Evolutionary conservation across 139 green algal genomes (phyloP).

Genomic region (Desmodesmus armatus): DNA sequence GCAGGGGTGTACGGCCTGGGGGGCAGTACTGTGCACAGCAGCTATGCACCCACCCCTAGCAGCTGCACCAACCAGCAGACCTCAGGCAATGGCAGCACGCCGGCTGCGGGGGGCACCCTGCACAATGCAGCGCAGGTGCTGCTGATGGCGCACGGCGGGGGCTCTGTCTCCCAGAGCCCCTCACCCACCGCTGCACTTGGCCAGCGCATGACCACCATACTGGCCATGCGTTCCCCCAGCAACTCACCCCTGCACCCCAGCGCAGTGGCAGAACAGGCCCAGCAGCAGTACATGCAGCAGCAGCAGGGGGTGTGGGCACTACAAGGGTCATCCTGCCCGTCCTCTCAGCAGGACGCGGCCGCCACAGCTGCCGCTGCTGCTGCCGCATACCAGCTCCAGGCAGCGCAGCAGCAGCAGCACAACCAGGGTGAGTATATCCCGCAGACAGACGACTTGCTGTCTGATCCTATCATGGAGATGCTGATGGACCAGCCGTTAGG

Average conservation of each 20-base stretch:
- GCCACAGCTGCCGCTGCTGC: not conserved
- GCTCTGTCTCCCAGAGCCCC: not conserved
- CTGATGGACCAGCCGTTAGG: slow-evolving; percentile 26
- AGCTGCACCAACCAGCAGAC: not conserved
- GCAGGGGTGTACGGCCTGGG: not conserved
- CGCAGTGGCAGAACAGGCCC: not conserved
- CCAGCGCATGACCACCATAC: not conserved
- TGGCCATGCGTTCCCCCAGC: slow-evolving; percentile 22
- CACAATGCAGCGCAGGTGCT: not conserved
- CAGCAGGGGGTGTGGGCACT: not conserved
- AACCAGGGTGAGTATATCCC: slow-evolving; percentile 29
- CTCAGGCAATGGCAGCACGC: not conserved
- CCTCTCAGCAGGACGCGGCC: not conserved
- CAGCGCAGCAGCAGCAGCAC: not conserved
- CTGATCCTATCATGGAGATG: slow-evolving; percentile 39
- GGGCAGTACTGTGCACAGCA: slow-evolving; percentile 24
- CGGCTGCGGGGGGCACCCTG: not conserved
- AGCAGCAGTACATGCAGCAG: not conserved
- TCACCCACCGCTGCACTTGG: slow-evolving; percentile 32
- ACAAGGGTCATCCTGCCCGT: not conserved
- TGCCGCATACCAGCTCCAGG: not conserved
- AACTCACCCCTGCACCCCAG: not conserved
- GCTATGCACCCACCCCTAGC: not conserved
- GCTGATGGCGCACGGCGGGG: not conserved
- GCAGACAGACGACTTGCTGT: slow-evolving; percentile 27